Conservation (phyloP, 2,329 filamentous ascomycete genomes). For the Penicillium sp. region DNA sequence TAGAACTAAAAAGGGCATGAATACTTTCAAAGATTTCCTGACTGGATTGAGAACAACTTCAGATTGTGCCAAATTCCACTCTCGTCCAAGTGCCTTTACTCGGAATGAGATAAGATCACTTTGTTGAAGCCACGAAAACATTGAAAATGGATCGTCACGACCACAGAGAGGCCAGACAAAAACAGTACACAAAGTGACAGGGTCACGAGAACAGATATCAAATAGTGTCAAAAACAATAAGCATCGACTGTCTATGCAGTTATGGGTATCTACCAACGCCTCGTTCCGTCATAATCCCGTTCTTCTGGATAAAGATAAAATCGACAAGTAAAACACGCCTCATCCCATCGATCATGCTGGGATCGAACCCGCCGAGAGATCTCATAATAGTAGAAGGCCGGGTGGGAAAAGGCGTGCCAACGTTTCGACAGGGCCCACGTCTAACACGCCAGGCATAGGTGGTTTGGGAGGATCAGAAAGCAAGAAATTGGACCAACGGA, state of each 20-base stretch:
- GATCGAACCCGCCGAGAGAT: slow-evolving; percentile 13
- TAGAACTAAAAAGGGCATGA: too few species aligned
- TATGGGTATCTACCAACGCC: slow-evolving; percentile 42
- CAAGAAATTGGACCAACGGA: slow-evolving; percentile 19
- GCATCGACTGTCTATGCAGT: slow-evolving; percentile 29
- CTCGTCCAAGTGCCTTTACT: too few species aligned
- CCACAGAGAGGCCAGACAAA: neutral
- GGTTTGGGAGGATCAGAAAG: slow-evolving; percentile 18
- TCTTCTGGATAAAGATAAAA: slow-evolving; percentile 20
- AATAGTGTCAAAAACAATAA: slow-evolving; percentile 13
- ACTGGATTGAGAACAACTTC: too few species aligned
- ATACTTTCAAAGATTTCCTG: too few species aligned
- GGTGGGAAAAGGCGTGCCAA: slow-evolving; percentile 20
- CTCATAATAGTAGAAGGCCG: slow-evolving; percentile 3
- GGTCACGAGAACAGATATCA: slow-evolving; percentile 8
- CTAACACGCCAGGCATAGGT: slow-evolving; percentile 26
- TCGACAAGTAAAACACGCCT: slow-evolving; percentile 17
- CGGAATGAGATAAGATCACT: too few species aligned
- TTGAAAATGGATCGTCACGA: slow-evolving; percentile 4
- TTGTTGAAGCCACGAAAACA: slow-evolving; percentile 4
- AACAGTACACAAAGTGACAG: slow-evolving; percentile 11
- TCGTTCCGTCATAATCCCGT: slow-evolving; percentile 37
- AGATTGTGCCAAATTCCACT: too few species aligned
- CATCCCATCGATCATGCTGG: slow-evolving; percentile 18
- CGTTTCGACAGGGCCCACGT: slow-evolving; percentile 25